These are phyloP conservation scores for Fomitopsis pinicola DNA, from an alignment of 1,284 basidiomycete species.

Conservation along the genomic window DNA sequence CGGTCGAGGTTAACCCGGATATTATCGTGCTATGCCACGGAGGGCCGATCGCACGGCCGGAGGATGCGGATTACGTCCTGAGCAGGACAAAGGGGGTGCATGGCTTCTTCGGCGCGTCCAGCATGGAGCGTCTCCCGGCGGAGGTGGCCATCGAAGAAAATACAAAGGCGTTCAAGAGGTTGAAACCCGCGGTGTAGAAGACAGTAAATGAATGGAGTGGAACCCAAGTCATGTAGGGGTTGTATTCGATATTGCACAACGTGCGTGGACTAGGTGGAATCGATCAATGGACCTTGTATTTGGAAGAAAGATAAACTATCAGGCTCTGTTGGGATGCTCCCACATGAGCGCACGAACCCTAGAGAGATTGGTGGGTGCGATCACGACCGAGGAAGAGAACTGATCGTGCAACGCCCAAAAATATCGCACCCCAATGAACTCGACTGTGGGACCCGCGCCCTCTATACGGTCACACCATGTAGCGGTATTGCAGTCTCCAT, in stretches of 20 bases:
- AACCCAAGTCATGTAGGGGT: background rate
- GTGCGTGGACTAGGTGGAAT: too few species aligned
- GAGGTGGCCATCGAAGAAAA: conserved; percentile 21
- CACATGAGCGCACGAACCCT: too few species aligned
- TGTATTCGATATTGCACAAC: background rate
- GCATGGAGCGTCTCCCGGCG: conserved; percentile 20
- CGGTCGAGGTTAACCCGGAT: conserved; percentile 15
- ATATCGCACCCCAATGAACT: too few species aligned
- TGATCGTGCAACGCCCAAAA: too few species aligned
- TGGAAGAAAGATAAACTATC: too few species aligned
- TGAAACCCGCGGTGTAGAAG: conserved; percentile 3
- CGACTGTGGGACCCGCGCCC: too few species aligned
- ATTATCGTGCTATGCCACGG: conserved; percentile 21
- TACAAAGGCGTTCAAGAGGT: conserved; percentile 17
- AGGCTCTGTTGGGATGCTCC: too few species aligned
- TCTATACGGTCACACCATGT: too few species aligned
- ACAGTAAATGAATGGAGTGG: background rate
- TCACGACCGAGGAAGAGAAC: too few species aligned
- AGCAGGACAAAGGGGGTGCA: conserved; percentile 17
- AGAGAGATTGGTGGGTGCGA: too few species aligned
- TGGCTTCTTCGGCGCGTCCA: conserved; percentile 23
- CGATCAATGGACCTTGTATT: too few species aligned
- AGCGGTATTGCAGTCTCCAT: too few species aligned
- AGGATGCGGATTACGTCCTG: conserved; percentile 19
- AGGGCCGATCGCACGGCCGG: conserved; percentile 17